Base-by-base conservation (phyloP, 805 yeast species). In the Metschnikowia lachancei region DNA sequence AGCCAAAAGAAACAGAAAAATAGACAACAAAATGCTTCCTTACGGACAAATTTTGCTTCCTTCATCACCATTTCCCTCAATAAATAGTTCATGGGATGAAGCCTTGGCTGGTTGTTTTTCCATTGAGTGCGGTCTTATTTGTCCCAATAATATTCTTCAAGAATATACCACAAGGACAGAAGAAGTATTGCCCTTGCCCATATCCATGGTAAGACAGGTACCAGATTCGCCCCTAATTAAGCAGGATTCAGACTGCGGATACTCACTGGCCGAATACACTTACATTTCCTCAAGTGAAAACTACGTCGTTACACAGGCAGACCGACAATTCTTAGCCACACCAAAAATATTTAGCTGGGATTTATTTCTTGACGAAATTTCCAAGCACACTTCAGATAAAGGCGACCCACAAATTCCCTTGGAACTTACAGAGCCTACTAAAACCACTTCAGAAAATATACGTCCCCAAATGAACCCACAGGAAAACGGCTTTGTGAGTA, bases 341-440 rank as follows among this genome's bases (percentile, higher is more conserved):
- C 47, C 47, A 5, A 42, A 22, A 16, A 8, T 30, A n/a, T 24
- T 41, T 6, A 28, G 30, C n/a, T 36, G 46, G 41, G 46, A 43
- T 4, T 3, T 18, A 3, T 24, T 32, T 26, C 35, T 38, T 14
- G 46, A 43, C 12, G 34, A 20, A 3, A 28, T 17, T 12, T 37
- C 36, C 13, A 17, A 30, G 4, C 10, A 9, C 1, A 19, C 31
- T 14, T 4, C 43, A 13, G 32, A 36, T 9, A 17, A 17, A 8
- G 3, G 10, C 6, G 41, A 38, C 16, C 34, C 34, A 3, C 41
- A 38, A 17, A 17, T 34, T 8, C 34, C 41, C 2, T 38, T 38
- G 41, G 41, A 38, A 22, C 8, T 22, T 5, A 5, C 24, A 4
- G 8, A 22, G 24, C 24, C 8, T 8, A 22, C 4, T 22, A 4